A percentile compares a stretch with the other conserved stretches of the same genome.
phyloP scores from a whole-genome alignment of 2,329 filamentous ascomycete genomes.

The Zymoseptoria passerinii region DNA sequence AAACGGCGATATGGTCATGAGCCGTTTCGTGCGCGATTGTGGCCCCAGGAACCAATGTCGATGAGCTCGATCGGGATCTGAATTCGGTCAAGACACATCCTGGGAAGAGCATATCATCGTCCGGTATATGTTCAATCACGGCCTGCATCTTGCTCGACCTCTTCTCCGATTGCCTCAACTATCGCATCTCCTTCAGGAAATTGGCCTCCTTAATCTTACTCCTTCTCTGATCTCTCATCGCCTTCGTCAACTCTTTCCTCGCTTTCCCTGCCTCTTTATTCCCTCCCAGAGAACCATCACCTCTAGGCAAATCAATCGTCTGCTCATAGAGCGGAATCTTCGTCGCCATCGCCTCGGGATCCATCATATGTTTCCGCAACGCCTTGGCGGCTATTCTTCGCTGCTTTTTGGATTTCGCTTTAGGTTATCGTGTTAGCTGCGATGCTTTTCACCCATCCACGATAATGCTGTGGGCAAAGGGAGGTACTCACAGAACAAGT shows the following conservation, averaged over 20 bases:
- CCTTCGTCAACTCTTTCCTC: slow-evolving; percentile 57
- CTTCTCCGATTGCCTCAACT: slow-evolving; percentile 8
- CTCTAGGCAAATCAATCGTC: slow-evolving; percentile 60
- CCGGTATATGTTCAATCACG: neutral
- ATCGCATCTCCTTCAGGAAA: slow-evolving; percentile 70
- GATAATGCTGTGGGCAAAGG: neutral
- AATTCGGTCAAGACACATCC: neutral
- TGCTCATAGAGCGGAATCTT: slow-evolving; percentile 70
- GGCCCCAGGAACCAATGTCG: neutral
- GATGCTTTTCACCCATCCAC: neutral
- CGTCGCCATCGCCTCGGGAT: slow-evolving; percentile 53
- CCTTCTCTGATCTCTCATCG: slow-evolving; percentile 66
- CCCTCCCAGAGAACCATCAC: slow-evolving; percentile 41
- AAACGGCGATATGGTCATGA: no score
- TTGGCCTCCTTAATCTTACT: slow-evolving; percentile 75
- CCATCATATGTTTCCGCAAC: slow-evolving; percentile 54
- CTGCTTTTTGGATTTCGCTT: slow-evolving; percentile 80
- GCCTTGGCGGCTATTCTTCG: slow-evolving; percentile 62
- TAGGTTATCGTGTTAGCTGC: neutral
- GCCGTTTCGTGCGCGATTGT: no score
- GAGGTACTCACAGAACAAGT: slow-evolving; percentile 65
- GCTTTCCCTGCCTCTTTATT: slow-evolving; percentile 40
- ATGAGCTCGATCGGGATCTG: neutral
- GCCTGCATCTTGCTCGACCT: neutral
- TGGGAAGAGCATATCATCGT: neutral